A percentile compares a stretch with the other conserved stretches of the same genome.
Evolutionary conservation across 805 yeast species (phyloP).

Genomic region (Kodamaea sagamina): DNA sequence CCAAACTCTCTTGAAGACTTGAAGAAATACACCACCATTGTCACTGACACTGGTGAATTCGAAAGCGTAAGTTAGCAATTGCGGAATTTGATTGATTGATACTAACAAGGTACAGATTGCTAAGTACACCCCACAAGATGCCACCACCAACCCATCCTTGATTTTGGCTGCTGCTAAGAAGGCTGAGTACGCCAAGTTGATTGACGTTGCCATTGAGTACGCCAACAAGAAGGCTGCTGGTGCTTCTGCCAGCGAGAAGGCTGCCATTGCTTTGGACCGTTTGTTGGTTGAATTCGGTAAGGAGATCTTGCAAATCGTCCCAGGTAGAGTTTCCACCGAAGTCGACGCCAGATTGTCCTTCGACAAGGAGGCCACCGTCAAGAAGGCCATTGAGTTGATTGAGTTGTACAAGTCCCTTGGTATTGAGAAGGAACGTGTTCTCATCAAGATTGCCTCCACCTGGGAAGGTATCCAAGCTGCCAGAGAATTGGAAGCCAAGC

Average conservation of each 20-base stretch:
- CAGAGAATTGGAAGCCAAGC: constrained; percentile 84
- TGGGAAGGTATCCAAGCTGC: constrained; percentile 99
- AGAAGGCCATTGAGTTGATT: constrained; percentile 91
- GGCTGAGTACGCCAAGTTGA: constrained; percentile 82
- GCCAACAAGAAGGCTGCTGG: constrained; percentile 67
- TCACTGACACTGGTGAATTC: constrained; percentile 98
- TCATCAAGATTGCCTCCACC: constrained; percentile 96
- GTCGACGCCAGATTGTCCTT: constrained; percentile 98
- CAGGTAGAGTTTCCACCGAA: constrained; percentile 99
- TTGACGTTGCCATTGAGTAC: constrained; percentile 87
- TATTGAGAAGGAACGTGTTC: constrained; percentile 82
- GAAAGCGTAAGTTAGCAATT: constrained; percentile 39
- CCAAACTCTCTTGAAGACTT: constrained; percentile 82
- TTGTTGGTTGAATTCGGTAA: constrained; percentile 94
- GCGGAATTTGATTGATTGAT: too few species aligned
- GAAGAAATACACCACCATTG: constrained; percentile 92
- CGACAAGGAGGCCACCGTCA: constrained; percentile 90
- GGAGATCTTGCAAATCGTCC: constrained; percentile 89
- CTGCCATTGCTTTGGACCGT: constrained; percentile 83
- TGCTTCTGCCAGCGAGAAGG: constrained; percentile 62
- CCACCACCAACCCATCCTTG: constrained; percentile 98
- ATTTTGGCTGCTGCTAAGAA: constrained; percentile 94
- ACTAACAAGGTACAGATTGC: constrained; percentile 61
- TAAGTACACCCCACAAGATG: constrained; percentile 97
- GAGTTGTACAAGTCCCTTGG: constrained; percentile 83